A percentile compares a stretch with the other conserved stretches of the same genome.
Conservation (phyloP, 768 basidiomycete species). For the Flagelloscypha sp. region DNA sequence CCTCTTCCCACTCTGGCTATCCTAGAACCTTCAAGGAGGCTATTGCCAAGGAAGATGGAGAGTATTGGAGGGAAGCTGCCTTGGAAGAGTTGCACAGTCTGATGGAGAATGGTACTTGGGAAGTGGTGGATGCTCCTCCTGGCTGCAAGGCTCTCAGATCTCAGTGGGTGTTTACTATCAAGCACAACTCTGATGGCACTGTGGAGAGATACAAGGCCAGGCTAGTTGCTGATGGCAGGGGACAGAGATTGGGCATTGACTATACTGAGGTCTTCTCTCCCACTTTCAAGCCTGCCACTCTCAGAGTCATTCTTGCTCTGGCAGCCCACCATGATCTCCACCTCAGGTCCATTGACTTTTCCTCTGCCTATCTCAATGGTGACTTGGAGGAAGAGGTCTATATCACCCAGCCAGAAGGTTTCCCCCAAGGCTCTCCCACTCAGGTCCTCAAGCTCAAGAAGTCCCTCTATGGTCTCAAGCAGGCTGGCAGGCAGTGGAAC, state of each 20-base stretch:
- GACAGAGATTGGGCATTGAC: slow-evolving; percentile 19
- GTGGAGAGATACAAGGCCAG: slow-evolving; percentile 21
- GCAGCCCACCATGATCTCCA: slow-evolving; percentile 14
- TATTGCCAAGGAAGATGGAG: slow-evolving; percentile 8
- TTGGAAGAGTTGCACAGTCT: slow-evolving; percentile 6
- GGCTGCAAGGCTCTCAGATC: slow-evolving; percentile 15
- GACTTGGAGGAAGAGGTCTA: slow-evolving; percentile 14
- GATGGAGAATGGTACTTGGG: slow-evolving; percentile 11
- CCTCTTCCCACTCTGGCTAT: slow-evolving; percentile 7
- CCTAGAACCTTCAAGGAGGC: slow-evolving; percentile 9
- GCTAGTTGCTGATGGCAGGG: slow-evolving; percentile 20
- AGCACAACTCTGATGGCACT: slow-evolving; percentile 16
- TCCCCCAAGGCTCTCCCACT: slow-evolving; percentile 9
- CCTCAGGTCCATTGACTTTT: slow-evolving; percentile 12
- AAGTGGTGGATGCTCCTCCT: slow-evolving; percentile 11
- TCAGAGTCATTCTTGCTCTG: slow-evolving; percentile 11
- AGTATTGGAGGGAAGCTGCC: slow-evolving; percentile 14
- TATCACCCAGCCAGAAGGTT: slow-evolving; percentile 15
- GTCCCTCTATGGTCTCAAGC: slow-evolving; percentile 16
- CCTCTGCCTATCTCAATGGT: slow-evolving; percentile 14
- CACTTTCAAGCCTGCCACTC: slow-evolving; percentile 5
- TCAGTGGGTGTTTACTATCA: slow-evolving; percentile 21
- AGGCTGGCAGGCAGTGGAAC: slow-evolving; percentile 15
- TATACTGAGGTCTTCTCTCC: slow-evolving; percentile 18
- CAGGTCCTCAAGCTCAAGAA: background rate